phyloP scores from a whole-genome alignment of 306 rosid genomes.

The Prunus campanulata region DNA sequence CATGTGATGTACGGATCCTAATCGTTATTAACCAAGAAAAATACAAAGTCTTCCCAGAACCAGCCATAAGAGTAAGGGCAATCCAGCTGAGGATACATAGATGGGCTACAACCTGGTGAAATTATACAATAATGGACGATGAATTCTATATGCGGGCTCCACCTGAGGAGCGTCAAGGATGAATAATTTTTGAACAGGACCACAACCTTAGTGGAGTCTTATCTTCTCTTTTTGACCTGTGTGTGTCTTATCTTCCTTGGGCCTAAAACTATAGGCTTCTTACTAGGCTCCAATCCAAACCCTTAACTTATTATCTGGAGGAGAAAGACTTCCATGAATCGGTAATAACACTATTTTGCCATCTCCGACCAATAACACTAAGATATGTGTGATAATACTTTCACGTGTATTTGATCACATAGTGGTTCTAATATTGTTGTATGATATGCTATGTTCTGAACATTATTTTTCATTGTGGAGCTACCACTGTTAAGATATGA shows the following conservation, averaged over 20 bases:
- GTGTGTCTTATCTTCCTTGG: background rate
- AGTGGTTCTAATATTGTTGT: no score
- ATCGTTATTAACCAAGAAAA: no score
- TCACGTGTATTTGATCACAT: no score
- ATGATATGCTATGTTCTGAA: background rate
- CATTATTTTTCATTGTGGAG: background rate
- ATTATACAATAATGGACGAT: background rate
- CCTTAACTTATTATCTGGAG: no score
- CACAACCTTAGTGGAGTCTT: background rate
- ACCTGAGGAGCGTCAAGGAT: background rate
- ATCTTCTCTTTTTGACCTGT: background rate
- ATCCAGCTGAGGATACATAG: background rate
- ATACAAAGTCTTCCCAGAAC: background rate
- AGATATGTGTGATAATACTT: no score
- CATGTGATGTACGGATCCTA: background rate
- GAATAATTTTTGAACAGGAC: background rate
- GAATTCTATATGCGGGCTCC: background rate
- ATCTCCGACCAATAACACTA: accelerated
- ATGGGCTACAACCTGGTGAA: background rate
- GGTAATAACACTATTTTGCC: no score
- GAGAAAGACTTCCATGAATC: accelerated
- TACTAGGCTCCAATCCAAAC: no score
- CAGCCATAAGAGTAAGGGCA: background rate
- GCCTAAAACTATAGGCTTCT: background rate
- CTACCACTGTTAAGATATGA: no score